Base-by-base conservation (phyloP, 352 stramenopile genomes). In the Achlya hypogyna region DNA sequence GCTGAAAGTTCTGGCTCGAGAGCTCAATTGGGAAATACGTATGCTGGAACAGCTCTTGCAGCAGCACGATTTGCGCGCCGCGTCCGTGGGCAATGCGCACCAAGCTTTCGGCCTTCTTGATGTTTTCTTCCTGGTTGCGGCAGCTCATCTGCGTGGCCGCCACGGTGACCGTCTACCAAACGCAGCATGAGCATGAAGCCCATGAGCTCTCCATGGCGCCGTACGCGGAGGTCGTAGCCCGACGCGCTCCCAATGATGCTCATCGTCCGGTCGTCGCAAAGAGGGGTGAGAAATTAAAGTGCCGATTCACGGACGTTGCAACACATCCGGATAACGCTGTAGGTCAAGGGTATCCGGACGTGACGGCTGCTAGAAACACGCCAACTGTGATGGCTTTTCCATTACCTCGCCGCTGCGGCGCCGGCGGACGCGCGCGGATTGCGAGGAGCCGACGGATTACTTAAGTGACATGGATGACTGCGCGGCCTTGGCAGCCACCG, bases 21-120 rank as follows among this genome's bases (percentile, higher is more conserved):
- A 96, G 77, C 68, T 97, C 87, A 60, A 96, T 93, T 51, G 86
- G 90, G 70, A 97, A 97, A 72, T 96, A 97, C 52, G 77, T 87
- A 52, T 91, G 91, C 68, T 93, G 77, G 74, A 97, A 97, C 1
- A 97, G 71, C 64, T 97, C 90, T 72, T 97, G 90, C 43, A 97
- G 73, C 56, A 97, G 69, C 67, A 97, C 91, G 38, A 97, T 82
- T 65, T 96, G 84, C 34, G 88, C 86, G 25, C 87, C 88, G 62
- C 87, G 86, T 14, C 82, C 89, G 32, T 87, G 90, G 51, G 89
- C 89, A 45, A 93, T 91, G 59, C 89, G 86, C 62, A 97, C 81
- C 47, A 97, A 78, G 51, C 78, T 89, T 76, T 96, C 88, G 22
- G 88, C 88, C 65, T 93, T 93, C 64, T 91, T 93, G 68, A 96